Base-by-base conservation (phyloP, 208 protist species). In the Trypanosomatidae sp. region DNA sequence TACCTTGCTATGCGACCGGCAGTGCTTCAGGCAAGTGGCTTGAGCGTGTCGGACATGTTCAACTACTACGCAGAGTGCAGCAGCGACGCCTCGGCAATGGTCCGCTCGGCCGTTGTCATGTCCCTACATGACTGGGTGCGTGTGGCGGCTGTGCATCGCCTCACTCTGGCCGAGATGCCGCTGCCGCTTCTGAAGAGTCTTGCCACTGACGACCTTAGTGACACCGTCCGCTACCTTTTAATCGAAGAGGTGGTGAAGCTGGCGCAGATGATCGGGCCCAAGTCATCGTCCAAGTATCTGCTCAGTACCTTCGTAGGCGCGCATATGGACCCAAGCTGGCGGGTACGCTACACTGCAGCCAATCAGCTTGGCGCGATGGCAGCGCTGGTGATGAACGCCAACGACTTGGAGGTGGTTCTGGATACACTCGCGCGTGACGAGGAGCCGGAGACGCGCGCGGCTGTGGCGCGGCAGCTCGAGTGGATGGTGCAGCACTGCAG, bases 341-440 rank as follows among this genome's bases (percentile, higher is more conserved):
- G 89, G 41, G 91, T 95, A 53, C 84, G 91, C 56, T 94, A 87
- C 82, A 83, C 77, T 28, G 83, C 83, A 9, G 91, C 89, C 7
- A 79, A 70, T 43, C 62, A 84, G 52, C 69, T 95, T 13, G 86
- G 80, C 62, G 62, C 68, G 36, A 86, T 95, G 71, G 73, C 82
- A 22, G 39, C 44, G 8, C 67, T 85, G 36, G 86, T 89, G 56
- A 4, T 76, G 15, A 70, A 79, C 59, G 76, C 88, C 0, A 86
- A 89, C 28, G 83, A 87, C 50, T 62, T 95, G 22, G 68, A 86
- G 7, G 59, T 69, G 44, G 80, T 88, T 36, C 71, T 92, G 73
- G 62, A 81, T 25, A 74, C 60, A 6, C 76, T 95, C 8, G 77
- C 86, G 22, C 71, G 70, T 22, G 91, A 93, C 66, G 88, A 91